Base-by-base conservation (phyloP, 139 green algal genomes). In the Chlorella sp. region DNA sequence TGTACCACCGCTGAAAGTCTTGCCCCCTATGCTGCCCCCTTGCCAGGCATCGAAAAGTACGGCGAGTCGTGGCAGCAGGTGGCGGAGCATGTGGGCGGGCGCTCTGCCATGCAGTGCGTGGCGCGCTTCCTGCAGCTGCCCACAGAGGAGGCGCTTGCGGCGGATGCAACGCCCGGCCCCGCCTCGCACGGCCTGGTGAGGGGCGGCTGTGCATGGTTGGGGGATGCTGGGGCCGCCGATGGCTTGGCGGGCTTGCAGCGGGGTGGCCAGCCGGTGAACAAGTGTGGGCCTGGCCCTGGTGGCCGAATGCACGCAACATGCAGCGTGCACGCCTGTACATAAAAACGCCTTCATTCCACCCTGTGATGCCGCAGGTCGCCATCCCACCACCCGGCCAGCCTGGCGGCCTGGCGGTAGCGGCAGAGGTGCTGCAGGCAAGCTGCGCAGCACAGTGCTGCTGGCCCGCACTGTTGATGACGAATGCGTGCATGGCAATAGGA, bases 81-180 rank as follows among this genome's bases (percentile, higher is more conserved):
- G 22, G 92, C 96, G 0, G 93, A 96, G 77, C 94, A 98, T 74
- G 97, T 99, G 70, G 94, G 92, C 70, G 96, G 88, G 22, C 95
- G 95, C 73, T 93, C 73, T 22, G 82, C 89, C 84, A 84, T 96
- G 58, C 89, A 98, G 87, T 99, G 97, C 89, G 88, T 98, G 40
- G 77, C 92, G 44, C 94, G 95, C 85, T 99, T 99, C 84, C 79
- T 99, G 77, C 84, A 89, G 86, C 83, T 99, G 85, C 95, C 96
- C 34, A 98, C 98, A 0, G 95, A 99, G 76, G 97, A 99, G 58
- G 69, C 48, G 20, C 65, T 84, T 44, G 8, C 72, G 56, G 58
- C 76, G 11, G 76, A 82, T 32, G 41, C 56, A 16, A 40, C 30
- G 9, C 56, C 56, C 9, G 76, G 76, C 14, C 76, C 76, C 28